Percentiles rank a stretch among this genome's conserved stretches.
Evolutionary conservation across 345 rosid genomes (phyloP).

Genomic region (Syzygium aqueum): DNA sequence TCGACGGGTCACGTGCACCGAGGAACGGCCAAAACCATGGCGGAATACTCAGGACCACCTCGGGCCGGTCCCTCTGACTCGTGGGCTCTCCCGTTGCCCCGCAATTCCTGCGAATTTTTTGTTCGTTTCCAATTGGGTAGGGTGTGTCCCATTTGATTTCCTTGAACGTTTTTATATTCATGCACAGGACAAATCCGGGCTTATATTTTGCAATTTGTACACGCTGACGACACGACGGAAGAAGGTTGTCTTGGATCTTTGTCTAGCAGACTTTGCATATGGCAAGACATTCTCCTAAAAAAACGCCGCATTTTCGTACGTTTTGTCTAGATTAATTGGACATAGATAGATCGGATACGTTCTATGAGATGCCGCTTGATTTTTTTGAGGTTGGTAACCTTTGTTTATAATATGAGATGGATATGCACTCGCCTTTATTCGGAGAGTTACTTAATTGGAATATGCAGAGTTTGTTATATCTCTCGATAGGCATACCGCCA

Average conservation of each 20-base stretch:
- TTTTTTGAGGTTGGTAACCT: neutral
- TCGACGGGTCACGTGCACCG: neutral
- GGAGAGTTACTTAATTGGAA: neutral
- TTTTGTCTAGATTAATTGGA: neutral
- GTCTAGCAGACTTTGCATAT: neutral
- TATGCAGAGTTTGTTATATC: neutral
- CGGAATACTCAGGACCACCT: neutral
- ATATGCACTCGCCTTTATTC: neutral
- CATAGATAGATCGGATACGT: neutral
- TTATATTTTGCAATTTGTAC: neutral
- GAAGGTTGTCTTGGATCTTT: neutral
- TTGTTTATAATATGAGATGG: neutral
- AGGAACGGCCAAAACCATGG: neutral
- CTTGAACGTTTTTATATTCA: neutral
- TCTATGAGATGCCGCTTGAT: neutral
- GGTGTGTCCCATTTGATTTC: no score
- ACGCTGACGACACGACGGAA: neutral
- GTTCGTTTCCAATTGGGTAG: no score
- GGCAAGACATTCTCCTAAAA: neutral
- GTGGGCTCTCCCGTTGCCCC: neutral
- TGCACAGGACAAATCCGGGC: neutral
- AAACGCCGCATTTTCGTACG: neutral
- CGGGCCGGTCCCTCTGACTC: neutral
- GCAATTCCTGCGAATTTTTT: neutral
- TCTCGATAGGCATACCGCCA: rapidly evolving